phyloP scores from a whole-genome alignment of 176 grass and related monocot genomes.

The Echinochloa phyllopogon region DNA sequence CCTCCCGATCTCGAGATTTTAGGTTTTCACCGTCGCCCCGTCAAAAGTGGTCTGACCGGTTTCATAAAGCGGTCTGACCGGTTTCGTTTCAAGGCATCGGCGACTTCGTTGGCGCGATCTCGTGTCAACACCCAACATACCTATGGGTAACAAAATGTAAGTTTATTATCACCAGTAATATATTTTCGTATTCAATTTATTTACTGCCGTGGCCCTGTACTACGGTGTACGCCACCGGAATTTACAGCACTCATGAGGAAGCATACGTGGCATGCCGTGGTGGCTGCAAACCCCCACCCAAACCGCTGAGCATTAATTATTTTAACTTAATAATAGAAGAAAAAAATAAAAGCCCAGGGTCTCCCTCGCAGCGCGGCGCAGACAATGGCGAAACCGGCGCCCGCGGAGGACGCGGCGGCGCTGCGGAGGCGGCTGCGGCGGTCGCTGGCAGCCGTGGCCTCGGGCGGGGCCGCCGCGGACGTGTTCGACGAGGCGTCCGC shows the following conservation, averaged over 20 bases:
- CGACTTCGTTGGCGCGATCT: too few relatives aligned
- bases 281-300: slow-evolving; percentile 11
- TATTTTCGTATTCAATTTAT: neutral
- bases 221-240: neutral
- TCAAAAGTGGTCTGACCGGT: too few relatives aligned
- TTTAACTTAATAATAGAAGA: neutral
- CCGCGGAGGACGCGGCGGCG: slow-evolving; percentile 40
- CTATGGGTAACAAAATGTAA: neutral
- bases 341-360: neutral
- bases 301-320: slow-evolving; percentile 18
- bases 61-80: too few relatives aligned
- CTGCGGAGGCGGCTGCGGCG: slow-evolving; percentile 53
- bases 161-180: neutral
- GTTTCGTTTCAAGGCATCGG: too few relatives aligned
- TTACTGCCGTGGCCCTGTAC: neutral
- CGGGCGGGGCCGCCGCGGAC: slow-evolving; percentile 37
- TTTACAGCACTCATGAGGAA: neutral
- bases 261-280: neutral
- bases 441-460: slow-evolving; percentile 47
- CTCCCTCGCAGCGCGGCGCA: neutral
- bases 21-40: too few relatives aligned
- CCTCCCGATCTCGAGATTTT: too few relatives aligned
- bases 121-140: neutral
- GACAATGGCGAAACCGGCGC: slow-evolving; percentile 49
- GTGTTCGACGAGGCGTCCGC: slow-evolving; percentile 61